These are phyloP conservation scores for Hyphodiscus hymeniophilus DNA, from an alignment of 495 filamentous ascomycete species.

Conservation along the genomic window DNA sequence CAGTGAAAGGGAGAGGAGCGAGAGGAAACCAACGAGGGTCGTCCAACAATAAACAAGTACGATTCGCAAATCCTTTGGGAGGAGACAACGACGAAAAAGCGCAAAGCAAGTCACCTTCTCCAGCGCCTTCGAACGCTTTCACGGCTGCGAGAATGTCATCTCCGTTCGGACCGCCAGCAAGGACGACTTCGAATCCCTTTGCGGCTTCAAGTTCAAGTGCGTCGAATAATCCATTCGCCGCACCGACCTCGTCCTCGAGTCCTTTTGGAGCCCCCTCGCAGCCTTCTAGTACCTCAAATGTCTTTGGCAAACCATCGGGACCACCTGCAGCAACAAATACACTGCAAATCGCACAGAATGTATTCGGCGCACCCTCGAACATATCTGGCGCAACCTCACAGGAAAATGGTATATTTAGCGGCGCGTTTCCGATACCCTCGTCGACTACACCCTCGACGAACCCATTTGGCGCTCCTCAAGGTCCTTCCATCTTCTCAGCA, in stretches of 20 bases:
- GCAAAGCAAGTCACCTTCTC: not conserved
- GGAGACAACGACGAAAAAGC: not conserved
- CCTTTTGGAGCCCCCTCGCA: slow-evolving; percentile 9
- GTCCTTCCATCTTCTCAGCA: too few relatives aligned
- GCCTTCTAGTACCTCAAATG: slow-evolving; percentile 1
- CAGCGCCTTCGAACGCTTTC: slow-evolving; percentile 16
- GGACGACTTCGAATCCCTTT: slow-evolving; percentile 7
- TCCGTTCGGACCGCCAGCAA: slow-evolving; percentile 7
- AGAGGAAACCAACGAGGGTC: slow-evolving; percentile 3
- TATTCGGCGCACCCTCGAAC: slow-evolving; percentile 9
- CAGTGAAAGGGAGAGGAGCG: slow-evolving; percentile 10
- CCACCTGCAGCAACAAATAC: not conserved
- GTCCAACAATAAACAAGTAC: slow-evolving; percentile 9
- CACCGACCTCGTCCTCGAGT: not conserved
- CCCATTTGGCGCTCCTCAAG: too few relatives aligned
- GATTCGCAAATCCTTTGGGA: slow-evolving; percentile 7
- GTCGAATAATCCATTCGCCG: slow-evolving; percentile 4
- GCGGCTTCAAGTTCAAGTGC: not conserved
- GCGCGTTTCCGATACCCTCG: not conserved
- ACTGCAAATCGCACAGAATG: not conserved
- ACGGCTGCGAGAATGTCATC: slow-evolving; percentile 8
- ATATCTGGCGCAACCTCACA: not conserved
- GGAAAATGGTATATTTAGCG: not conserved
- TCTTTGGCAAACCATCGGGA: slow-evolving; percentile 1
- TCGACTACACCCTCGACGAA: not conserved